These are phyloP conservation scores for Megacollybia marginata DNA, from an alignment of 768 basidiomycete species.

Conservation along the genomic window DNA sequence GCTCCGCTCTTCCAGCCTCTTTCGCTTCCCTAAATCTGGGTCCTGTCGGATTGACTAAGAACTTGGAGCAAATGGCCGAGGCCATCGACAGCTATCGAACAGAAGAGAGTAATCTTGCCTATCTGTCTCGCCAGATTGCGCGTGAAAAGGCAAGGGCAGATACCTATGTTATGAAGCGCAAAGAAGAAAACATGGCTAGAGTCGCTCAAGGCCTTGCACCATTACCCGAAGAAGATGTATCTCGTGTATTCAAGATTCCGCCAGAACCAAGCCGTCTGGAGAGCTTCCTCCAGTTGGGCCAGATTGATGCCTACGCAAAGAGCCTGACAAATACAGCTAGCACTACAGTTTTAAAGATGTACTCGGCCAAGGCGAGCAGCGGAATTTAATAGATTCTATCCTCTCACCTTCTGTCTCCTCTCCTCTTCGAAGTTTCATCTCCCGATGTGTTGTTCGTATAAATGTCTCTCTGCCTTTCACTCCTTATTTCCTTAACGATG, in stretches of 20 bases:
- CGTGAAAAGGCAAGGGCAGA: conserved; percentile 80
- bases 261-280: conserved; percentile 85
- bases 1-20: conserved; percentile 45
- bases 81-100: conserved; percentile 80
- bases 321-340: conserved; percentile 59
- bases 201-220: conserved; percentile 79
- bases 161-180: conserved; percentile 71
- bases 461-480: not conserved
- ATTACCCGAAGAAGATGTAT: conserved; percentile 81
- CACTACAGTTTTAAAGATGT: conserved; percentile 80
- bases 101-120: conserved; percentile 90
- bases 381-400: conserved; percentile 6
- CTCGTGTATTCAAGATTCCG: conserved; percentile 81
- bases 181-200: conserved; percentile 78
- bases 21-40: conserved; percentile 69
- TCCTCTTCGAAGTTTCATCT: not conserved
- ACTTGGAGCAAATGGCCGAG: conserved; percentile 81
- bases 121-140: conserved; percentile 80
- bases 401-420: too few species aligned
- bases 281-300: conserved; percentile 77
- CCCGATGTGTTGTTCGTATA: not conserved
- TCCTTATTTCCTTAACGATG: not conserved
- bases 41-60: conserved; percentile 59
- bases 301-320: conserved; percentile 81
- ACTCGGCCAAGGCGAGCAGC: conserved; percentile 44